A percentile compares a stretch with the other conserved stretches of the same genome.
Evolutionary conservation across 495 filamentous ascomycete genomes (phyloP).

Genomic region (Xylaria grammica): DNA sequence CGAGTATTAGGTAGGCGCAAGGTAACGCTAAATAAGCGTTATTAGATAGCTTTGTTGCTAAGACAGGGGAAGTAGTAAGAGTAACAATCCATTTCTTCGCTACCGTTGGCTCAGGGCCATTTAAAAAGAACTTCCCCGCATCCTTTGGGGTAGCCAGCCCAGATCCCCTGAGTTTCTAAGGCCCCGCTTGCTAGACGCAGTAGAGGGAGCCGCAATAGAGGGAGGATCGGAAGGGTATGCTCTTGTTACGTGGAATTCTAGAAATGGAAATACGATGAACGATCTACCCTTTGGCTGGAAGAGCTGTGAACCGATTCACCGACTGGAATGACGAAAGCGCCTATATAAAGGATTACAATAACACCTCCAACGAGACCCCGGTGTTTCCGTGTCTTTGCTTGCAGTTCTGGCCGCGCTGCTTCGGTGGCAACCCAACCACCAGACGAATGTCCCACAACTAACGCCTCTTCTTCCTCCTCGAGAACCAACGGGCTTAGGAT

Average conservation of each 20-base stretch:
- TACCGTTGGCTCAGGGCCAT: conserved; percentile 26
- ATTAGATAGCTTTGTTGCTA: conserved; percentile 37
- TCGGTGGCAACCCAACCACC: conserved; percentile 45
- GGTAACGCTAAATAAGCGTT: conserved; percentile 41
- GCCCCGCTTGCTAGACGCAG: background rate
- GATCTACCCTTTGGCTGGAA: conserved; percentile 37
- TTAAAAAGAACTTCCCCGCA: conserved; percentile 33
- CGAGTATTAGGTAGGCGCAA: conserved; percentile 42
- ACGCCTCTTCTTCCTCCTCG: conserved; percentile 32
- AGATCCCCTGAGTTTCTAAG: conserved; percentile 30
- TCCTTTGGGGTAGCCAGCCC: conserved; percentile 33
- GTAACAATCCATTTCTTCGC: conserved; percentile 29
- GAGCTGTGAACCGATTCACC: conserved; percentile 38
- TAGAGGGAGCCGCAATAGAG: background rate
- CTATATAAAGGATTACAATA: conserved; percentile 43
- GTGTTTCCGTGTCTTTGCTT: conserved; percentile 26
- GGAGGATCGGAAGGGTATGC: background rate
- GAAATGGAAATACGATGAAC: conserved; percentile 28
- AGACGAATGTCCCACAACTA: conserved; percentile 39
- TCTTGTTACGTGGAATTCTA: conserved; percentile 34
- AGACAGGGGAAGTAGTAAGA: conserved; percentile 29
- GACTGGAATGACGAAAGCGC: conserved; percentile 38
- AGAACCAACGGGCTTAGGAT: conserved; percentile 30
- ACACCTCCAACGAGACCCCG: conserved; percentile 39
- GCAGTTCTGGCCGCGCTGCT: conserved; percentile 36